phyloP scores from a whole-genome alignment of 192 early-diverging fungal genomes.

The Entophlyctis luteolus region DNA sequence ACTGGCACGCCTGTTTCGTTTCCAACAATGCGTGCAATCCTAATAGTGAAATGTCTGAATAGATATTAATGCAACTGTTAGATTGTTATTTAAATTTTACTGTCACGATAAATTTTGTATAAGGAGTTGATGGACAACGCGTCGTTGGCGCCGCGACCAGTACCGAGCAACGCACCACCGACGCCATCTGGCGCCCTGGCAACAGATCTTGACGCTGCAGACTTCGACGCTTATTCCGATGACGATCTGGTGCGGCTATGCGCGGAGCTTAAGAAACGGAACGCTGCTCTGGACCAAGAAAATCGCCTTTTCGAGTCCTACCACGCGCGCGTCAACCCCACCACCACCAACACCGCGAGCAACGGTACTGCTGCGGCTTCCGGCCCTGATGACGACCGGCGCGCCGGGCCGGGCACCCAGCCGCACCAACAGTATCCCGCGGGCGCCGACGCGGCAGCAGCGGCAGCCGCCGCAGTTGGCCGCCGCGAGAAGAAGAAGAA shows the following conservation, averaged over 20 bases:
- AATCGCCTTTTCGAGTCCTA: conserved; percentile 53
- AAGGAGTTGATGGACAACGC: no score
- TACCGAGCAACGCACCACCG: not conserved
- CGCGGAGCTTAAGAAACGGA: conserved; percentile 43
- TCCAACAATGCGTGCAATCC: no score
- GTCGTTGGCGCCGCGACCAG: not conserved
- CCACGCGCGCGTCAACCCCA: conserved; percentile 42
- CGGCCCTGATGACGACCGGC: not conserved
- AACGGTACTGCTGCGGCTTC: not conserved
- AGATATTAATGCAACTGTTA: not conserved
- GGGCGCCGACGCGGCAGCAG: not conserved
- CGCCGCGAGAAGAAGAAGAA: conserved; percentile 49
- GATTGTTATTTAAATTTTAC: no score
- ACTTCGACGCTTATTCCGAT: conserved; percentile 52
- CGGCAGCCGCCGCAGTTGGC: not conserved
- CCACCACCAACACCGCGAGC: conserved; percentile 1
- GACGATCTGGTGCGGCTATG: conserved; percentile 39
- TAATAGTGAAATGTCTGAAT: no score
- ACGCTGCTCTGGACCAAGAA: conserved; percentile 41
- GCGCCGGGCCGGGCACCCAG: no score
- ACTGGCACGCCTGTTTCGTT: no score
- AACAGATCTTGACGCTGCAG: conserved; percentile 33
- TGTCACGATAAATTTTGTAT: no score
- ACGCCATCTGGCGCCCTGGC: no score
- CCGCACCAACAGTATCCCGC: no score